A percentile compares a stretch with the other conserved stretches of the same genome.
These are phyloP conservation scores for Rhamnella rubrinervis DNA, from an alignment of 331 rosid species.

Conservation along the genomic window DNA sequence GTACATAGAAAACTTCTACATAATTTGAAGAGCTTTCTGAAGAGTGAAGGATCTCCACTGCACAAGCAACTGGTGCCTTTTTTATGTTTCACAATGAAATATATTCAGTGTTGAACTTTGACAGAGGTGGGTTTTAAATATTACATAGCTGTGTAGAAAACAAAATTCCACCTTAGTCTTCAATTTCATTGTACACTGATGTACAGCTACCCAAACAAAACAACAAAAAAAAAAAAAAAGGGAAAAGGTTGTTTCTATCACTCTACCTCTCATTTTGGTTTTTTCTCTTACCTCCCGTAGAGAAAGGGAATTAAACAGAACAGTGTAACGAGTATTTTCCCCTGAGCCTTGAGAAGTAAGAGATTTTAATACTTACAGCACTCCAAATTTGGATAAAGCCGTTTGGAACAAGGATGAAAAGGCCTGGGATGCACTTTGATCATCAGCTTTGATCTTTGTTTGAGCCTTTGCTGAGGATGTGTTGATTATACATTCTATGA, in stretches of 20 bases:
- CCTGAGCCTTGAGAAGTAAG: not conserved
- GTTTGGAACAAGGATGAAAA: conserved; percentile 76
- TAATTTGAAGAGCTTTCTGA: not conserved
- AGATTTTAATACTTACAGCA: conserved; percentile 31
- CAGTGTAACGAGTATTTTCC: not conserved
- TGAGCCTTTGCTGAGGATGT: conserved; percentile 82
- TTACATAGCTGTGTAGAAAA: not conserved
- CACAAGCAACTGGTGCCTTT: not conserved
- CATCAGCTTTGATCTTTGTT: conserved; percentile 84
- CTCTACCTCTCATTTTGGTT: not conserved
- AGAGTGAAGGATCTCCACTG: not conserved
- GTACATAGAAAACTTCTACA: conserved; percentile 1
- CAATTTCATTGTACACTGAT: conserved; percentile 15
- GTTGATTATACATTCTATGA: conserved; percentile 87
- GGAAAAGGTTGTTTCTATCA: not conserved
- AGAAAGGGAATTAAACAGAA: not conserved
- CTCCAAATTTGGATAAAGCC: conserved; percentile 75
- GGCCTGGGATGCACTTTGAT: conserved; percentile 67
- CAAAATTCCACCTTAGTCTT: conserved; percentile 1
- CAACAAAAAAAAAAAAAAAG: no score
- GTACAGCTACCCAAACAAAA: conserved; percentile 5
- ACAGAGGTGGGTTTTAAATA: not conserved
- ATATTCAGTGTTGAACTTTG: not conserved
- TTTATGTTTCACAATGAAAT: not conserved
- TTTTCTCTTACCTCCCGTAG: not conserved